A percentile compares a stretch with the other conserved stretches of the same genome.
Evolutionary conservation across 2,329 filamentous ascomycete species (phyloP).

Genomic region (Cadophora gregata): DNA sequence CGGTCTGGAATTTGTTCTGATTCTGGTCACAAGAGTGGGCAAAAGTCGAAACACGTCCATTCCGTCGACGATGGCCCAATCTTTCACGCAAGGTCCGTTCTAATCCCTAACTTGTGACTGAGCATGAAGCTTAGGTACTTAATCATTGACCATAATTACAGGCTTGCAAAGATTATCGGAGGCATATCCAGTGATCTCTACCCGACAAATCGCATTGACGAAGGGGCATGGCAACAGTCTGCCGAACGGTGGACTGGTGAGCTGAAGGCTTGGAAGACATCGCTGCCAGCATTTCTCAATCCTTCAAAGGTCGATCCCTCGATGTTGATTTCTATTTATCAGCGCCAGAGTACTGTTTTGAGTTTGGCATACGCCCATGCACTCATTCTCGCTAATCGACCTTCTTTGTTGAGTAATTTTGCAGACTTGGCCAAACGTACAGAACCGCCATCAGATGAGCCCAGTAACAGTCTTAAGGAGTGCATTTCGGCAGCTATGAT

Average conservation of each 20-base stretch:
- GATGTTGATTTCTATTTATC: slow-evolving; percentile 53
- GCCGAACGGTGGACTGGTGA: slow-evolving; percentile 48
- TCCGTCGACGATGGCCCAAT: slow-evolving; percentile 14
- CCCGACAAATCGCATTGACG: slow-evolving; percentile 42
- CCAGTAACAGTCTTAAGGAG: slow-evolving; percentile 46
- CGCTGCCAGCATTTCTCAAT: slow-evolving; percentile 46
- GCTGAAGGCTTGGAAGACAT: slow-evolving; percentile 49
- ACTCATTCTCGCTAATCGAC: slow-evolving; percentile 60
- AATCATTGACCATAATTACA: slow-evolving; percentile 24
- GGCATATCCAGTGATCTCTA: slow-evolving; percentile 50
- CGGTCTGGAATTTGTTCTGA: slow-evolving; percentile 59
- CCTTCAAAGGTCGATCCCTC: slow-evolving; percentile 47
- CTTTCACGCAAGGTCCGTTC: background rate
- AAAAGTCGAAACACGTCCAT: background rate
- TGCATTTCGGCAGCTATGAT: slow-evolving; percentile 55
- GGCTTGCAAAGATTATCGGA: slow-evolving; percentile 49
- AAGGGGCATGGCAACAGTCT: slow-evolving; percentile 47
- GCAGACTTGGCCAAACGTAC: slow-evolving; percentile 44
- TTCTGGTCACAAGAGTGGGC: slow-evolving; percentile 46
- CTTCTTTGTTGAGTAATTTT: slow-evolving; percentile 56
- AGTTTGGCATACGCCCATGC: slow-evolving; percentile 61
- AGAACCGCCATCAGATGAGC: slow-evolving; percentile 35
- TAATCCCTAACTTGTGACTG: background rate
- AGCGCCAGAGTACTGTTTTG: slow-evolving; percentile 57
- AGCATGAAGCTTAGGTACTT: background rate